Conservation (phyloP, 805 yeast genomes). For the Sugiyamaella chiloensis region DNA sequence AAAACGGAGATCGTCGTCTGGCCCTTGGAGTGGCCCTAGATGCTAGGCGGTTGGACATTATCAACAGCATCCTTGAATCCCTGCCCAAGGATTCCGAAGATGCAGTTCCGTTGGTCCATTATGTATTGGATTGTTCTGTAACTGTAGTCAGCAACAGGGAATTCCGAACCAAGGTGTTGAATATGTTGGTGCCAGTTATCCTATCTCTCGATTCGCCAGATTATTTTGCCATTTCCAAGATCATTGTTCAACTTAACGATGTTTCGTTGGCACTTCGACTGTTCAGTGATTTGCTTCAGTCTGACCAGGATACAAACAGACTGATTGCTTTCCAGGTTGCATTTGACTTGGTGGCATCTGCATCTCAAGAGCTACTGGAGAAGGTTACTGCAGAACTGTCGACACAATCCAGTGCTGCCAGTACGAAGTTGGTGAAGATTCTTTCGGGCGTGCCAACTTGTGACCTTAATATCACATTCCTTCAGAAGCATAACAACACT, state of each 20-base stretch:
- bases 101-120: constrained; percentile 57
- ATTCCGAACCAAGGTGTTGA: constrained; percentile 65
- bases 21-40: constrained; percentile 92
- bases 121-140: constrained; percentile 66
- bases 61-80: constrained; percentile 40
- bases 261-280: constrained; percentile 62
- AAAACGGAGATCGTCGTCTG: constrained; percentile 65
- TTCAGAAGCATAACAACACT: constrained; percentile 81
- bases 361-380: constrained; percentile 82
- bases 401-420: constrained; percentile 21
- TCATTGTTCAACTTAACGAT: constrained; percentile 85
- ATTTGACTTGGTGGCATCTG: constrained; percentile 87
- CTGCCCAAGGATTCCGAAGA: constrained; percentile 8
- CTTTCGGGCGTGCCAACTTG: constrained; percentile 91
- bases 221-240: constrained; percentile 77
- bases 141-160: constrained; percentile 60
- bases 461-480: constrained; percentile 85
- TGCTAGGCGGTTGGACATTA: constrained; percentile 79
- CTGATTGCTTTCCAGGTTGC: constrained; percentile 88
- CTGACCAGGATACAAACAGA: constrained; percentile 41
- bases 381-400: constrained; percentile 38
- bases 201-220: constrained; percentile 63
- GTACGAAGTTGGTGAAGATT: constrained; percentile 54
- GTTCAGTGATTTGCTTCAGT: constrained; percentile 55
- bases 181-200: constrained; percentile 58